phyloP scores from a whole-genome alignment of 306 rosid species.

The Fagus crenata region DNA sequence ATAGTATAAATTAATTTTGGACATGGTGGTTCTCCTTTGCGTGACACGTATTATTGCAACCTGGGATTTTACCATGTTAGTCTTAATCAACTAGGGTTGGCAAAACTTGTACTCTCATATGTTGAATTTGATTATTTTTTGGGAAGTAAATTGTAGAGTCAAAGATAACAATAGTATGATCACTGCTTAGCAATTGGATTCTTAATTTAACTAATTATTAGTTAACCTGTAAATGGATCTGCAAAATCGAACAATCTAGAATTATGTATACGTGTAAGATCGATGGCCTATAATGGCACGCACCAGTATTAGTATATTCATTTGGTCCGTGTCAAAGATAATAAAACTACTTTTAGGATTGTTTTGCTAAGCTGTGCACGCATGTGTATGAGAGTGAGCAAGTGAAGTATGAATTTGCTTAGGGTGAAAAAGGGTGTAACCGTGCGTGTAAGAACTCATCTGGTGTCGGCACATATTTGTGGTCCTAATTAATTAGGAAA shows the following conservation, averaged over 20 bases:
- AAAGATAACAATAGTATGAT: no score
- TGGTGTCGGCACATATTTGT: background rate
- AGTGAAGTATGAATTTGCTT: background rate
- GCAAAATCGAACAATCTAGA: conserved; percentile 8
- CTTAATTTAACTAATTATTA: conserved; percentile 6
- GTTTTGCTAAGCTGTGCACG: conserved; percentile 32
- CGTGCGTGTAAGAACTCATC: background rate
- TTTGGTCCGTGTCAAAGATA: conserved; percentile 36
- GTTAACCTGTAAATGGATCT: background rate
- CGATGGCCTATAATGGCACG: conserved; percentile 10
- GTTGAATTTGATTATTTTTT: no score
- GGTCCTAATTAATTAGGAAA: background rate
- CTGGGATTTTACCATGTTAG: background rate
- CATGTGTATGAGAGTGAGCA: conserved; percentile 9
- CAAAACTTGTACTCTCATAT: no score
- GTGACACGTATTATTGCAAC: conserved; percentile 7
- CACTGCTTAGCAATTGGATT: no score
- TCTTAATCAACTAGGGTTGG: background rate
- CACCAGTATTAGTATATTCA: conserved; percentile 14
- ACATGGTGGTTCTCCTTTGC: conserved; percentile 7
- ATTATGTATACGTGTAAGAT: conserved; percentile 17
- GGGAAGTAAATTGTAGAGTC: no score
- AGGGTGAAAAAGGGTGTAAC: background rate
- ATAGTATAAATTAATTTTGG: conserved; percentile 6
- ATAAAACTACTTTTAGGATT: conserved; percentile 24